A percentile compares a stretch with the other conserved stretches of the same genome.
Conservation (phyloP, 805 yeast species). For the Barnettozyma botsteinii region DNA sequence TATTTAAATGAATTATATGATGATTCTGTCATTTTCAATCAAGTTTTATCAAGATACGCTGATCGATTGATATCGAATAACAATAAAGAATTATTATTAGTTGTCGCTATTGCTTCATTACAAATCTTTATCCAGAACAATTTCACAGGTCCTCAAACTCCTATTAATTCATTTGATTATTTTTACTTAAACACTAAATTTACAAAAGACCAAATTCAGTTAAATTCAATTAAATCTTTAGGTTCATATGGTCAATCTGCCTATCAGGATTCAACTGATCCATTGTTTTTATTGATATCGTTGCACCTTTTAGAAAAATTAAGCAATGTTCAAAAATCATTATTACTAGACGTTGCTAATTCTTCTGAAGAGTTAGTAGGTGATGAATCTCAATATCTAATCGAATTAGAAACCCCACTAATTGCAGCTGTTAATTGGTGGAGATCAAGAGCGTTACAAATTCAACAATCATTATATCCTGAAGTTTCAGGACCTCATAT, state of each 20-base stretch:
- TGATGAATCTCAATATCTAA: conserved; percentile 6
- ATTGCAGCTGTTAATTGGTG: conserved; percentile 62
- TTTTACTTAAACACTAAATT: conserved; percentile 16
- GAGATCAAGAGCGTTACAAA: conserved; percentile 64
- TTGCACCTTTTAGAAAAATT: conserved; percentile 39
- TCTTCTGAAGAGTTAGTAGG: conserved; percentile 27
- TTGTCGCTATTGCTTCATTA: conserved; percentile 47
- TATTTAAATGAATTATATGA: background rate
- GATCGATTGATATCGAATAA: background rate
- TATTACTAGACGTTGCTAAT: conserved; percentile 22
- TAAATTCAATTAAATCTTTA: conserved; percentile 33
- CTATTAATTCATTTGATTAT: conserved; percentile 30
- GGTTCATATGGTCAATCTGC: conserved; percentile 64
- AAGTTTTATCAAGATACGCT: conserved; percentile 6
- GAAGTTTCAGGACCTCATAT: conserved; percentile 51
- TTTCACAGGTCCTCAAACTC: conserved; percentile 74
- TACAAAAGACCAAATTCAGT: conserved; percentile 15
- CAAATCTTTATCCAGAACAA: conserved; percentile 71
- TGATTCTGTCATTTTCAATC: conserved; percentile 9
- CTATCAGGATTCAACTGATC: conserved; percentile 52
- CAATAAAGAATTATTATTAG: conserved; percentile 11
- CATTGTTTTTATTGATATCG: conserved; percentile 40
- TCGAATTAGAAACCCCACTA: conserved; percentile 11
- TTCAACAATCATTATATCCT: conserved; percentile 56
- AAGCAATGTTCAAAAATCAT: conserved; percentile 26